phyloP scores from a whole-genome alignment of 176 grass and related monocot genomes.

The Puccinellia tenuiflora region DNA sequence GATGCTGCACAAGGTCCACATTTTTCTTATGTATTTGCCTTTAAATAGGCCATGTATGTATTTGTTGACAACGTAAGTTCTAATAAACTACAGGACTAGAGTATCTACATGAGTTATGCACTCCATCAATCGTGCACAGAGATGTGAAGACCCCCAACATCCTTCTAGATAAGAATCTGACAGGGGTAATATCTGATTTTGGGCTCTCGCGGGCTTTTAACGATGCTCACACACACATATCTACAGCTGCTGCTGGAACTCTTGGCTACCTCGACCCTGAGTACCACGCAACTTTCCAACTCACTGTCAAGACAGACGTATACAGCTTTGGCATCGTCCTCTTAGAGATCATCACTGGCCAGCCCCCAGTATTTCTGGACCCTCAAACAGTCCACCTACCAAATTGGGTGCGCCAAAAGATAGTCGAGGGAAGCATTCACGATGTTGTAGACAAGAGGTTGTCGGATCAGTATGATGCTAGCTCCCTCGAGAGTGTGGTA shows the following conservation, averaged over 20 bases:
- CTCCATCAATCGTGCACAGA: conserved; percentile 26
- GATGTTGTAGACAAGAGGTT: neutral
- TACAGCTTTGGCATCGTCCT: conserved; percentile 9
- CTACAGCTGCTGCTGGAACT: conserved; percentile 17
- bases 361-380: neutral
- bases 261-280: conserved; percentile 19
- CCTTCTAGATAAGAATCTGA: conserved; percentile 26
- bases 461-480: neutral
- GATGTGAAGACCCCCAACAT: conserved; percentile 39
- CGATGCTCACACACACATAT: conserved; percentile 12
- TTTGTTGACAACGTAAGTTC: neutral
- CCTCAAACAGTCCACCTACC: neutral
- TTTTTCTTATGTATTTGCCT: neutral
- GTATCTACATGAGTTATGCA: conserved; percentile 33
- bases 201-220: conserved; percentile 20
- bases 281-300: conserved; percentile 17
- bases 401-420: conserved; percentile 16
- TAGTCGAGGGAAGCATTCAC: neutral
- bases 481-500: neutral
- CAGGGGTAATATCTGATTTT: conserved; percentile 29
- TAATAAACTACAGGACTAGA: conserved; percentile 18
- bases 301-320: conserved; percentile 15
- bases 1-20: conserved; percentile 41
- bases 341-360: conserved; percentile 14
- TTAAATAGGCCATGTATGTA: neutral